Percentiles rank a stretch among this genome's conserved stretches.
phyloP scores from a whole-genome alignment of 345 rosid species.

The Viola odorata region DNA sequence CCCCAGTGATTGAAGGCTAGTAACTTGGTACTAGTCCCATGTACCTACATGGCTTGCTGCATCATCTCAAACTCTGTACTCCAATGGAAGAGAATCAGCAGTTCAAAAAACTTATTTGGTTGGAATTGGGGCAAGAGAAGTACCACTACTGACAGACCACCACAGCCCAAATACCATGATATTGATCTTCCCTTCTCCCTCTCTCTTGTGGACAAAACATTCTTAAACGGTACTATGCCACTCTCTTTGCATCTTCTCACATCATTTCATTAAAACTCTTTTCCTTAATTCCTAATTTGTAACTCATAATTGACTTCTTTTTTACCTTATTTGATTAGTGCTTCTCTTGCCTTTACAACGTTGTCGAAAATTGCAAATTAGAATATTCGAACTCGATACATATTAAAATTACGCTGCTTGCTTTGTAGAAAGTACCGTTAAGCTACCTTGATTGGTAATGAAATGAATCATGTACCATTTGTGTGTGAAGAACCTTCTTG shows the following conservation, averaged over 20 bases:
- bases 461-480: too few species aligned
- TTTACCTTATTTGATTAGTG: neutral
- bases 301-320: neutral
- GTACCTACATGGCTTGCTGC: slow-evolving; percentile 40
- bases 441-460: too few species aligned
- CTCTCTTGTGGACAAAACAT: slow-evolving; percentile 59
- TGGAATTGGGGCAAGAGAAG: slow-evolving; percentile 53
- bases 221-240: slow-evolving; percentile 44
- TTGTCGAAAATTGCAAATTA: too few species aligned
- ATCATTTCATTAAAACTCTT: slow-evolving; percentile 1
- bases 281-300: neutral
- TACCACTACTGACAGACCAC: slow-evolving; percentile 18
- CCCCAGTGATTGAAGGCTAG: too few species aligned
- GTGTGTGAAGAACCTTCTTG: neutral
- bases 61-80: slow-evolving; percentile 32
- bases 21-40: too few species aligned
- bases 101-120: slow-evolving; percentile 41
- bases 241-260: slow-evolving; percentile 2
- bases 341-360: too few species aligned
- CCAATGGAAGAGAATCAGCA: slow-evolving; percentile 16
- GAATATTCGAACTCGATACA: too few species aligned
- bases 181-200: slow-evolving; percentile 55
- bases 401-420: too few species aligned
- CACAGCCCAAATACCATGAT: slow-evolving; percentile 42
- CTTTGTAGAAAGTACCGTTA: too few species aligned